Percentiles rank a stretch among this genome's conserved stretches.
These are phyloP conservation scores for Polyporus arcularius DNA, from an alignment of 768 basidiomycete species.

Conservation along the genomic window DNA sequence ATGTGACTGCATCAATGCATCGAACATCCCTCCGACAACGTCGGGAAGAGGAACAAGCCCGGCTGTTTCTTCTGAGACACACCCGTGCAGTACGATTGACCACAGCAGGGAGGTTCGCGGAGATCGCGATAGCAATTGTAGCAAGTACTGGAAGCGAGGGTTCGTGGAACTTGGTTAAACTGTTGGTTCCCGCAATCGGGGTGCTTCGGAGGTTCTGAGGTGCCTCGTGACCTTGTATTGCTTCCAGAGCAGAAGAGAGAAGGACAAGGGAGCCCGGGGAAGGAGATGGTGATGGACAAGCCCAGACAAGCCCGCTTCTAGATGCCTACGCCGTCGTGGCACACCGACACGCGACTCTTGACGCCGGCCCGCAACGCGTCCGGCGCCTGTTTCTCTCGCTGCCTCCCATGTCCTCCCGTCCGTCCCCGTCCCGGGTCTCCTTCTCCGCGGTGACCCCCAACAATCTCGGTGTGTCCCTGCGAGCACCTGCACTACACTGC, in stretches of 20 bases:
- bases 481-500: slow-evolving; percentile 63
- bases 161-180: slow-evolving; percentile 2
- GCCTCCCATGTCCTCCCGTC: slow-evolving; percentile 32
- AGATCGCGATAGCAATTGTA: slow-evolving; percentile 17
- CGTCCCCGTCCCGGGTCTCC: slow-evolving; percentile 50
- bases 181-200: slow-evolving; percentile 11
- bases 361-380: slow-evolving; percentile 15
- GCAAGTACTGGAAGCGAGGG: neutral
- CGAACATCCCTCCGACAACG: neutral
- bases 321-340: neutral
- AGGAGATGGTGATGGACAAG: neutral
- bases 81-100: neutral
- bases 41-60: neutral
- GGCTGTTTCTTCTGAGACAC: neutral
- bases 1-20: neutral
- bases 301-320: neutral
- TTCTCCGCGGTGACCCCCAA: slow-evolving; percentile 77
- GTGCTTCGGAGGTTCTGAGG: neutral
- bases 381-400: slow-evolving; percentile 25
- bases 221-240: neutral
- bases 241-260: neutral
- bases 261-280: neutral
- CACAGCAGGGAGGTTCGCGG: neutral
- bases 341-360: neutral
- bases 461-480: slow-evolving; percentile 65